Conservation (phyloP, 1,139 yeast species). For the Kluyveromyces sp. region DNA sequence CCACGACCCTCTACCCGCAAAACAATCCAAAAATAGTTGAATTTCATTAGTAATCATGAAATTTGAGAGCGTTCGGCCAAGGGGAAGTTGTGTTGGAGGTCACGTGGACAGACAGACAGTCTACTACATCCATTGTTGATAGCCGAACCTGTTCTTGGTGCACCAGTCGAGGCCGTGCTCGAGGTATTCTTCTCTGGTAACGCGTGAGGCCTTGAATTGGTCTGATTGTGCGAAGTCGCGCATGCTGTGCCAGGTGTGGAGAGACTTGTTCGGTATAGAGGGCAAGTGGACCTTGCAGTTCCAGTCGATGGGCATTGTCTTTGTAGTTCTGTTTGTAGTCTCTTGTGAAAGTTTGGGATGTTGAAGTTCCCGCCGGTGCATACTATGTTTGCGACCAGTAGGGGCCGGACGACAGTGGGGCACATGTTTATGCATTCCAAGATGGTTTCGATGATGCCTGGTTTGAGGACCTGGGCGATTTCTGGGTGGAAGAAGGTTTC, state of each 20-base stretch:
- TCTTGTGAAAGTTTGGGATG: slow-evolving; percentile 54
- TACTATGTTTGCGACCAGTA: slow-evolving; percentile 71
- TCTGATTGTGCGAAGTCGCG: slow-evolving; percentile 45
- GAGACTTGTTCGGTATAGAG: slow-evolving; percentile 31
- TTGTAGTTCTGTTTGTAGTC: slow-evolving; percentile 54
- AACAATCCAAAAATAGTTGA: too few relatives aligned
- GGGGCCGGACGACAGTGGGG: slow-evolving; percentile 69
- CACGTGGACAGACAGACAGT: background rate
- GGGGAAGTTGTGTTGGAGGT: background rate
- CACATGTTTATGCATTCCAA: slow-evolving; percentile 61
- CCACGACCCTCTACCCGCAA: too few relatives aligned
- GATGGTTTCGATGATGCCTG: slow-evolving; percentile 66
- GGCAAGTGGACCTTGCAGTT: slow-evolving; percentile 45
- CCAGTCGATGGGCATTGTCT: slow-evolving; percentile 62
- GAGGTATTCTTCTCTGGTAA: slow-evolving; percentile 70
- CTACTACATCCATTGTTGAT: slow-evolving; percentile 33
- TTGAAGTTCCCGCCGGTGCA: slow-evolving; percentile 79
- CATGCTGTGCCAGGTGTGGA: slow-evolving; percentile 53
- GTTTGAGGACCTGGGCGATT: slow-evolving; percentile 65
- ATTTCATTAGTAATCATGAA: too few relatives aligned
- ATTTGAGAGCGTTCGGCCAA: too few relatives aligned
- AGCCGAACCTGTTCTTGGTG: slow-evolving; percentile 67
- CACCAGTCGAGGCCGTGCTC: slow-evolving; percentile 79
- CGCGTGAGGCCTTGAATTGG: slow-evolving; percentile 45
- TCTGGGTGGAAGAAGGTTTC: slow-evolving; percentile 86